Evolutionary conservation across 2,329 filamentous ascomycete species (phyloP).

Genomic region (Pezicula carpinea): DNA sequence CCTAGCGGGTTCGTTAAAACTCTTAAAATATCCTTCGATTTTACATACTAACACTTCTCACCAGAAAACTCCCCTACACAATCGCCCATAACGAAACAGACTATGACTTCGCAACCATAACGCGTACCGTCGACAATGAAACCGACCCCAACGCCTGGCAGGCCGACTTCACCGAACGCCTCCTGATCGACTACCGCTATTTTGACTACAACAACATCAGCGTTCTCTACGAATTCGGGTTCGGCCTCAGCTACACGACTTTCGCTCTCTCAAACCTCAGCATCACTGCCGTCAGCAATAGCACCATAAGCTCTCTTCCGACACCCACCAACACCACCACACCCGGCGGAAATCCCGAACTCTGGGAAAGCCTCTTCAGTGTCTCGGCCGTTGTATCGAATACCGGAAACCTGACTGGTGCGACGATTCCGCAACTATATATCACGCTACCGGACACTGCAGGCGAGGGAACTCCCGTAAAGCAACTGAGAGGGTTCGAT

Average conservation of each 20-base stretch:
- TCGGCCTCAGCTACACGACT: constrained; percentile 49
- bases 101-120: constrained; percentile 40
- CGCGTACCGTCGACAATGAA: constrained; percentile 28
- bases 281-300: constrained; percentile 36
- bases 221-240: constrained; percentile 30
- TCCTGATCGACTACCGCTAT: constrained; percentile 44
- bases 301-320: constrained; percentile 45
- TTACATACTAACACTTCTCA: constrained; percentile 45
- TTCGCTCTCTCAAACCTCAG: constrained; percentile 41
- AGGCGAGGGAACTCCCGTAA: constrained; percentile 39
- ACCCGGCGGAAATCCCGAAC: constrained; percentile 44
- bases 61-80: constrained; percentile 40
- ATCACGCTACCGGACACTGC: background rate
- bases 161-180: constrained; percentile 40
- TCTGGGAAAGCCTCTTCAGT: constrained; percentile 47
- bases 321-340: constrained; percentile 50
- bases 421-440: constrained; percentile 25
- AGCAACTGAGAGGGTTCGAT: constrained; percentile 58
- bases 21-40: constrained; percentile 55
- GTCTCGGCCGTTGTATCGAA: constrained; percentile 44
- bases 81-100: constrained; percentile 50
- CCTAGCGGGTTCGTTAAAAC: constrained; percentile 30
- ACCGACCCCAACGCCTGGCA: constrained; percentile 38
- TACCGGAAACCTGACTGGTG: constrained; percentile 34
- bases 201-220: constrained; percentile 35